These are phyloP conservation scores for Penicillium hordei DNA, from an alignment of 2,329 filamentous ascomycete genomes.

Conservation along the genomic window DNA sequence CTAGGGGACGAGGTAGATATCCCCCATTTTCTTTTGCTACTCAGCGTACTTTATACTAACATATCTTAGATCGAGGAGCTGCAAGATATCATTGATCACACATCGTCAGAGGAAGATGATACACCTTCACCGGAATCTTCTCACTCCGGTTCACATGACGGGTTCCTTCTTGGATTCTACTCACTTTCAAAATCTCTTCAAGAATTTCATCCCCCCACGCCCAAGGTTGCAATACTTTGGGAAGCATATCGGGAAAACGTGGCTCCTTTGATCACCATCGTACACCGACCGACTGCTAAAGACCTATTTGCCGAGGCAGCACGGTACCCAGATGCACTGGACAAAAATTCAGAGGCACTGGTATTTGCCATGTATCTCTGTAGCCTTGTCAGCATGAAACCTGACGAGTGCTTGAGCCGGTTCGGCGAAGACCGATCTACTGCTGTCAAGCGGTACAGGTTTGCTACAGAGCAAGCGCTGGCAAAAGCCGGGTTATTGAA, in stretches of 20 bases:
- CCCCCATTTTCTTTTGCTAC: not conserved
- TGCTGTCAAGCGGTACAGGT: conserved; percentile 58
- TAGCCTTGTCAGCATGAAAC: conserved; percentile 47
- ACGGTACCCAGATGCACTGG: conserved; percentile 50
- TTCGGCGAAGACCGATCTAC: conserved; percentile 54
- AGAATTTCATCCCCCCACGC: conserved; percentile 55
- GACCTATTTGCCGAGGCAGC: conserved; percentile 53
- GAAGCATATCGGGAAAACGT: conserved; percentile 61
- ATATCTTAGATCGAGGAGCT: conserved; percentile 57
- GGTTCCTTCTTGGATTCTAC: conserved; percentile 61
- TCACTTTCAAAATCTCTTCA: conserved; percentile 57
- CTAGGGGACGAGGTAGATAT: conserved; percentile 57
- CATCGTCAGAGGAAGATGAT: conserved; percentile 58
- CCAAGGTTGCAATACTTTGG: conserved; percentile 56
- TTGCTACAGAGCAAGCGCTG: conserved; percentile 63
- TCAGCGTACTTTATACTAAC: conserved; percentile 8
- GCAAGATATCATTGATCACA: conserved; percentile 59
- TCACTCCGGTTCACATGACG: conserved; percentile 52
- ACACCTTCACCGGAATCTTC: conserved; percentile 48
- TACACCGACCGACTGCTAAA: conserved; percentile 58
- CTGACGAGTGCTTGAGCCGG: conserved; percentile 42
- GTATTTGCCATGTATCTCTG: conserved; percentile 64
- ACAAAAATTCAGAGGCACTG: conserved; percentile 56
- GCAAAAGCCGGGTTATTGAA: conserved; percentile 63
- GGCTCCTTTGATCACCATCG: conserved; percentile 60